Conservation (phyloP, 1,139 yeast genomes). For the Candida neerlandica region DNA sequence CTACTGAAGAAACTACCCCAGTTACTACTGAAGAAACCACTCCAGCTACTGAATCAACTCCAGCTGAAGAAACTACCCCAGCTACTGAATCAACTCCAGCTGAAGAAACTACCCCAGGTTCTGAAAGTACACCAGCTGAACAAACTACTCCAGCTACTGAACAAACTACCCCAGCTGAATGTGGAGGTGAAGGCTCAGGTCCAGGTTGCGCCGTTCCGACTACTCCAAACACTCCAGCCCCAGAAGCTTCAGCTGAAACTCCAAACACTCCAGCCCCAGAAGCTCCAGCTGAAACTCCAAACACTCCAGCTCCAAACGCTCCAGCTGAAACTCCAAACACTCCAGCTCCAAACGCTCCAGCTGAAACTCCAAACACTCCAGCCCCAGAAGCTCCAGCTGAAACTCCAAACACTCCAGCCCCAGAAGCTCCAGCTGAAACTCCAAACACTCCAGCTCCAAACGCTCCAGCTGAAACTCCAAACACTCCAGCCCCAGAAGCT, state of each 20-base stretch:
- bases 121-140: neutral
- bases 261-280: neutral
- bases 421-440: neutral
- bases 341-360: neutral
- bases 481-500: neutral
- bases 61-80: constrained; percentile 9
- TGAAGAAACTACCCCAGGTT: neutral
- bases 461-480: neutral
- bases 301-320: neutral
- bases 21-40: constrained; percentile 12
- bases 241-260: neutral
- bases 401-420: neutral
- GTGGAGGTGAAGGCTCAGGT: constrained; percentile 2
- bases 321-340: neutral
- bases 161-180: constrained; percentile 9
- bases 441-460: neutral
- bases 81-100: constrained; percentile 13
- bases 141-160: neutral
- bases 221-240: neutral
- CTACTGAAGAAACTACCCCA: constrained; percentile 17
- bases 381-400: neutral
- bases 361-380: neutral
- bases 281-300: neutral
- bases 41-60: constrained; percentile 10
- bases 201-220: neutral